A percentile compares a stretch with the other conserved stretches of the same genome.
phyloP scores from a whole-genome alignment of 2,329 filamentous ascomycete genomes.

The Colletotrichum tamarilloi region DNA sequence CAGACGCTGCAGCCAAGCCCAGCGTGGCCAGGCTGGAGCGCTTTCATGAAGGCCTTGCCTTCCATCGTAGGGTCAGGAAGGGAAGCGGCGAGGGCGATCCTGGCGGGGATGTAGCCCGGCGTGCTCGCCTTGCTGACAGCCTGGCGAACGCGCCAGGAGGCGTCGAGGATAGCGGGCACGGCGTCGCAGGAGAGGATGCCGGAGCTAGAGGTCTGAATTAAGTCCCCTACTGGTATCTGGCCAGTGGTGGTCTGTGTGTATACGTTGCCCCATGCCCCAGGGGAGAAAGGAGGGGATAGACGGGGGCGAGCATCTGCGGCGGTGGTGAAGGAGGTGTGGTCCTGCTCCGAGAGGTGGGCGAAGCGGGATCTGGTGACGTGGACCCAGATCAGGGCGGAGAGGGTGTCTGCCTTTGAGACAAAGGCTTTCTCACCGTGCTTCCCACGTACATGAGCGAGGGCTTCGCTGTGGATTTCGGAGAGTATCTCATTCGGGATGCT shows the following conservation, averaged over 20 bases:
- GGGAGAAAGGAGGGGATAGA: not conserved
- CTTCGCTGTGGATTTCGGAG: not conserved
- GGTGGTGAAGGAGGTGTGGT: constrained; percentile 14
- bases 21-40: constrained; percentile 4
- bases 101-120: constrained; percentile 4
- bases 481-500: not conserved
- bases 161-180: not conserved
- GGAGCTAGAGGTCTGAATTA: not conserved
- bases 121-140: not conserved
- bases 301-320: constrained; percentile 2
- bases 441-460: not conserved
- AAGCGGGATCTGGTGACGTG: constrained; percentile 13
- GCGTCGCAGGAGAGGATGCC: not conserved
- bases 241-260: constrained; percentile 16
- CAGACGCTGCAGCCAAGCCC: constrained; percentile 26
- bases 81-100: constrained; percentile 13
- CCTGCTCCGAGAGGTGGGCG: not conserved
- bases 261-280: constrained; percentile 14
- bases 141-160: constrained; percentile 15
- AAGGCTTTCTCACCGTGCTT: not conserved
- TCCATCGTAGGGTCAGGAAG: constrained; percentile 9
- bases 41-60: constrained; percentile 2
- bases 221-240: not conserved
- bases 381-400: constrained; percentile 24
- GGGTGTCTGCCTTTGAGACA: constrained; percentile 8